Evolutionary conservation across 2,329 filamentous ascomycete genomes (phyloP).

Genomic region (Thermomyces lanuginosus): DNA sequence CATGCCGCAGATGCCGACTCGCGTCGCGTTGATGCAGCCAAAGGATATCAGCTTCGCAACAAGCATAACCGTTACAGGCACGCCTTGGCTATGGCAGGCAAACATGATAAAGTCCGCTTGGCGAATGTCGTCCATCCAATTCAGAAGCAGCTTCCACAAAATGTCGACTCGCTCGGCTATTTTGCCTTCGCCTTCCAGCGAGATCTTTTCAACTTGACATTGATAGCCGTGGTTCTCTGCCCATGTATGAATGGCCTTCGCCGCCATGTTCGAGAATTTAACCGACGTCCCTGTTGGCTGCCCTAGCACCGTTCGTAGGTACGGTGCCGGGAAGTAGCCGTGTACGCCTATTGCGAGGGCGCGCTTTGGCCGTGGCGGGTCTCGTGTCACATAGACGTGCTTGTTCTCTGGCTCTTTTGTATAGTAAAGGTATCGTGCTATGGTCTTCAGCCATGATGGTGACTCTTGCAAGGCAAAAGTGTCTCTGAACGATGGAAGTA

Average conservation of each 20-base stretch:
- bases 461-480: constrained; percentile 29
- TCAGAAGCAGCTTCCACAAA: constrained; percentile 83
- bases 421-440: constrained; percentile 29
- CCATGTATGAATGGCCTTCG: constrained; percentile 71
- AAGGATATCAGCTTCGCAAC: constrained; percentile 84
- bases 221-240: constrained; percentile 54
- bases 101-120: constrained; percentile 77
- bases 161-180: constrained; percentile 80
- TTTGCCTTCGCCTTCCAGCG: constrained; percentile 84
- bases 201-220: constrained; percentile 82
- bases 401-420: constrained; percentile 43
- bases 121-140: constrained; percentile 84
- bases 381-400: constrained; percentile 56
- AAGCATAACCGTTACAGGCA: constrained; percentile 83
- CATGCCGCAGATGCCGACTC: constrained; percentile 73
- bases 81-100: constrained; percentile 91
- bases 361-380: constrained; percentile 58
- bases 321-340: constrained; percentile 75
- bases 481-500: constrained; percentile 32
- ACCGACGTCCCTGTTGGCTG: constrained; percentile 93
- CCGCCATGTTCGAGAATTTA: constrained; percentile 75
- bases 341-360: constrained; percentile 90
- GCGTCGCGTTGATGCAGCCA: constrained; percentile 59
- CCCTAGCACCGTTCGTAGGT: constrained; percentile 78
- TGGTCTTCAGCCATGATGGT: constrained; percentile 49